phyloP scores from a whole-genome alignment of 345 rosid genomes.

The Citrus unshiu region DNA sequence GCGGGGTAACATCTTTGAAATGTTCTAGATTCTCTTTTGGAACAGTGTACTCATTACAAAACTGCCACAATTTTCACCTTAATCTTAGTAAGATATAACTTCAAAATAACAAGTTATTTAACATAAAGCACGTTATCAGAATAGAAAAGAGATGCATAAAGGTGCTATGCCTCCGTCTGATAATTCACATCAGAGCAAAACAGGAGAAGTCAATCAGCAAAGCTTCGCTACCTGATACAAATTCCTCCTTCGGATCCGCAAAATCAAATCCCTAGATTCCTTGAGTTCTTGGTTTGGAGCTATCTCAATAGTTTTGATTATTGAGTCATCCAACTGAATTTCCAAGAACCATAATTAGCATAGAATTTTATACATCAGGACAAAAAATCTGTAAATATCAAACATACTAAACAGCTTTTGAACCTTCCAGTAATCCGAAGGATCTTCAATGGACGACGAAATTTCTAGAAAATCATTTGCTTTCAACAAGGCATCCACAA shows the following conservation, averaged over 20 bases:
- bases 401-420: conserved; percentile 7
- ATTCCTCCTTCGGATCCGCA: conserved; percentile 81
- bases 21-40: conserved; percentile 78
- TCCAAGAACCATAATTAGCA: conserved; percentile 9
- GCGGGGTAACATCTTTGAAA: conserved; percentile 75
- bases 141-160: background rate
- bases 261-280: conserved; percentile 75
- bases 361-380: conserved; percentile 2
- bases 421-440: conserved; percentile 93
- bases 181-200: background rate
- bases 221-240: conserved; percentile 63
- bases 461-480: conserved; percentile 65
- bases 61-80: conserved; percentile 43
- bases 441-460: conserved; percentile 61
- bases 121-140: background rate
- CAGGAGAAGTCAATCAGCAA: background rate
- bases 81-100: background rate
- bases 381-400: background rate
- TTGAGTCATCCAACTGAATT: conserved; percentile 82
- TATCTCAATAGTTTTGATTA: conserved; percentile 79
- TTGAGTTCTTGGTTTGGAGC: conserved; percentile 65
- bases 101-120: background rate
- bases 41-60: conserved; percentile 93
- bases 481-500: conserved; percentile 81
- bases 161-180: background rate